Evolutionary conservation across 148 eudicot species (phyloP).

Genomic region (Persicaria tinctoria): DNA sequence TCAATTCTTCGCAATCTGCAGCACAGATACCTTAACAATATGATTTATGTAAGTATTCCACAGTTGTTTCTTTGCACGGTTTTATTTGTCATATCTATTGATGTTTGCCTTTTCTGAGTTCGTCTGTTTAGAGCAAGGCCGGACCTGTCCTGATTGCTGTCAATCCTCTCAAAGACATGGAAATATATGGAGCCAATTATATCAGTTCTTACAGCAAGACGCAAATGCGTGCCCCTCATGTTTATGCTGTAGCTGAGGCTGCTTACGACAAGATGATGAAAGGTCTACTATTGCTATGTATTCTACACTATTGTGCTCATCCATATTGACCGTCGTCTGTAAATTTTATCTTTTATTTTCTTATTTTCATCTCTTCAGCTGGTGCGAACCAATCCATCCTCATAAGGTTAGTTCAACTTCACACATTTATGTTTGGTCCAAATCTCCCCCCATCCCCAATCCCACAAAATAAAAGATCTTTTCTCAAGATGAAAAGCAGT

Average conservation of each 20-base stretch:
- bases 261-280: slow-evolving; percentile 76
- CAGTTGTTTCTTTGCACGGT: background rate
- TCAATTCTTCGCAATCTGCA: slow-evolving; percentile 80
- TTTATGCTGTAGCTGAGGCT: slow-evolving; percentile 59
- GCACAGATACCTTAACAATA: slow-evolving; percentile 60
- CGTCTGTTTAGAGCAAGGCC: slow-evolving; percentile 51
- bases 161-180: slow-evolving; percentile 78
- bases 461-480: too few relatives aligned
- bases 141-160: slow-evolving; percentile 66
- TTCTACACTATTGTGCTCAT: too few relatives aligned
- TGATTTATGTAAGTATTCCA: slow-evolving; percentile 52
- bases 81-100: too few relatives aligned
- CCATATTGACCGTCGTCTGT: background rate
- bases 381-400: slow-evolving; percentile 72
- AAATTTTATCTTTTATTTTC: too few relatives aligned
- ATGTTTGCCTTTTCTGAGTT: too few relatives aligned
- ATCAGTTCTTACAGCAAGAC: slow-evolving; percentile 54
- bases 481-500: too few relatives aligned
- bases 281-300: slow-evolving; percentile 32
- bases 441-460: too few relatives aligned
- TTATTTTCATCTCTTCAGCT: slow-evolving; percentile 43
- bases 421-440: too few relatives aligned
- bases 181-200: slow-evolving; percentile 47
- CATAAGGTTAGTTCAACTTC: slow-evolving; percentile 52
- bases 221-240: slow-evolving; percentile 72